Evolutionary conservation across 768 basidiomycete genomes (phyloP), one percentile per base, ranked within the genome.

Genomic region (Pleurotus cornucopiae): DNA sequence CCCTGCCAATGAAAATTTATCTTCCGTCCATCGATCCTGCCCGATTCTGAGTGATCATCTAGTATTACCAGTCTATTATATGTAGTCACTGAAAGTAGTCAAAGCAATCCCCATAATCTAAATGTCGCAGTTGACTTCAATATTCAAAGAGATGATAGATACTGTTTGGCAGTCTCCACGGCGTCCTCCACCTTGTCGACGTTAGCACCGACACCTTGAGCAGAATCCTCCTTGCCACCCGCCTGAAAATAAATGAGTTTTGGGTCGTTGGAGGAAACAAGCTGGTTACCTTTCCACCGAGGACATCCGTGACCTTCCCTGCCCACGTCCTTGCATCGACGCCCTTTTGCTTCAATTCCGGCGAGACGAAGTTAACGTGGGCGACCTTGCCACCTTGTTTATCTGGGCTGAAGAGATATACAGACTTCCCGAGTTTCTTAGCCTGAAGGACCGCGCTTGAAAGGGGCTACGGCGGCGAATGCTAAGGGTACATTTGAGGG

Each of bases 291-390:
- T 96, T 98, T 43, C 97, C 97, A 21, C 95, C 94, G 7, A 98
- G 63, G 6, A 94, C 71, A 37, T 88, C 88, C 4, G 81, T 78
- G 16, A 97, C 88, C 58, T 81, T 83, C 20, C 78, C 71, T 21
- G 94, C 89, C 97, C 97, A 99, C n/a, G 71, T 74, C 58, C 94
- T 88, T 20, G 90, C 95, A 67, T 94, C 91, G 47, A 90, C 76
- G 12, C 86, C 85, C 59, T 82, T 80, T 26, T 74, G 73, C 66
- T 88, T 89, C 49, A 79, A 59, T 1, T 70, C 66, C 2, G 79
- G 75, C 11, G 86, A 76, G 44, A 98, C 79, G 62, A 80, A 86
- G 72, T 98, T 98, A 56, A 86, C 86, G 67, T 98, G 95, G 11
- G 87, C 85, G 58, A 98, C 85, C 68, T 89, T 96, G 56, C 78